Evolutionary conservation across 495 filamentous ascomycete species (phyloP), one percentile per base, ranked within the genome.

Genomic region (Pyronema omphalodes): DNA sequence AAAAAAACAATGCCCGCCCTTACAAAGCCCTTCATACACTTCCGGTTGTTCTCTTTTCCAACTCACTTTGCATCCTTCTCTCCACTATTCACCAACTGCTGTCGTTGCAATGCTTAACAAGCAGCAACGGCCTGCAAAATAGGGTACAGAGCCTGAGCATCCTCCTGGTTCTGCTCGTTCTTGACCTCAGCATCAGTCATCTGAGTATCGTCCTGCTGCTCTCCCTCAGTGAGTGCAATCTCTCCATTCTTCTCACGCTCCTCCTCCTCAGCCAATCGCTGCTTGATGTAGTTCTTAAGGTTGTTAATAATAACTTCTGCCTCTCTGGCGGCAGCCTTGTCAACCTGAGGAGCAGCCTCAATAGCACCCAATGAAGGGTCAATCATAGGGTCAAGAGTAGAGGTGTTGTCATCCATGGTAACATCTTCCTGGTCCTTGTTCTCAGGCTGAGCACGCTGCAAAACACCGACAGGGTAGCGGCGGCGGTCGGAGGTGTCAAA

Each of bases 401-500:
- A 53, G 15, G 40, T 52, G 19, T 51, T 44, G 1, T 61, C 50
- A 14, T 61, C 62, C 56, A 65, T 57, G 15, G 65, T 58, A 18
- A 62, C 55, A 7, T 65, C 62, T 41, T 53, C 55, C 19, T 56
- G 53, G 29, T 54, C 54, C 7, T 11, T 51, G 5, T 29, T 29
- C 23, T 29, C 23, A 5, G 23, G 23, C 37, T 71, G 75, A 19
- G 80, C 77, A 59, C 81, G 82, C 69, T 94, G 88, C 46, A 96
- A 73, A 61, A 86, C 79, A 44, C 88, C 86, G 51, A 88, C 88
- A 18, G 83, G 89, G 68, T 86, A 88, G 35, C 88, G 80, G 39
- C 88, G 85, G 47, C 86, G 83, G 54, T 83, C 80, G 52, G 87
- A 81, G 49, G 79, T 71, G 57, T 89, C 86, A 63, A 88, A 93